Evolutionary conservation across 2,329 filamentous ascomycete genomes (phyloP), one percentile per base, ranked within the genome.

Genomic region (Alternaria viburni): DNA sequence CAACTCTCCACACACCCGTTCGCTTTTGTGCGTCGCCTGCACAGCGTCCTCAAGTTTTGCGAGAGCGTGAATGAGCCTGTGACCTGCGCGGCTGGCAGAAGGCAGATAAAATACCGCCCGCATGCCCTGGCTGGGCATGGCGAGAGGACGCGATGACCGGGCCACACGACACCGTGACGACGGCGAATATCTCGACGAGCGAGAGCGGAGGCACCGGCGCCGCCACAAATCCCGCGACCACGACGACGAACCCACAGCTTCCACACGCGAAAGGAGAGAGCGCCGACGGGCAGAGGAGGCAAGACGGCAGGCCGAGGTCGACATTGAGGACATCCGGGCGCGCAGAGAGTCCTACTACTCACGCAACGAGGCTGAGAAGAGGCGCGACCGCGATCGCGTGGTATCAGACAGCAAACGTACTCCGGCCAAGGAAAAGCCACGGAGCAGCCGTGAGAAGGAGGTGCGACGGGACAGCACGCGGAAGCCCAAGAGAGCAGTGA

Each of bases 301-400:
- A 1, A 46, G 74, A 23, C 64, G 73, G 2, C 65, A 72, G 55
- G 74, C 75, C 32, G 75, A 80, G 65, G 68, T 80, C 23, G 81
- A 82, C 62, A 62, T 82, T 43, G 78, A 81, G 55, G 81, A 82
- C 55, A 64, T 83, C 52, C 69, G 81, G 56, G 73, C 73, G 30
- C 74, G 75, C 57, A 65, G 81, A 67, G 75, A 76, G 28, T 76
- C 77, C 6, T 83, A 83, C 66, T 81, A 76, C 66, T 67, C 69
- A 55, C 64, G 75, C 57, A 71, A 76, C n/a, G 72, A 74, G 28
- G 55, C 69, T 19, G 78, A 80, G 46, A 57, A 73, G 26, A 73
- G 69, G 30, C 72, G 72, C 19, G 72, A 75, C 21, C 67, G 67
- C 19, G 69, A 78, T 54, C 77, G 71, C 64, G 78, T 79, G 77